Conservation (phyloP, 495 filamentous ascomycete genomes). For the Bryoglossum gracile region DNA sequence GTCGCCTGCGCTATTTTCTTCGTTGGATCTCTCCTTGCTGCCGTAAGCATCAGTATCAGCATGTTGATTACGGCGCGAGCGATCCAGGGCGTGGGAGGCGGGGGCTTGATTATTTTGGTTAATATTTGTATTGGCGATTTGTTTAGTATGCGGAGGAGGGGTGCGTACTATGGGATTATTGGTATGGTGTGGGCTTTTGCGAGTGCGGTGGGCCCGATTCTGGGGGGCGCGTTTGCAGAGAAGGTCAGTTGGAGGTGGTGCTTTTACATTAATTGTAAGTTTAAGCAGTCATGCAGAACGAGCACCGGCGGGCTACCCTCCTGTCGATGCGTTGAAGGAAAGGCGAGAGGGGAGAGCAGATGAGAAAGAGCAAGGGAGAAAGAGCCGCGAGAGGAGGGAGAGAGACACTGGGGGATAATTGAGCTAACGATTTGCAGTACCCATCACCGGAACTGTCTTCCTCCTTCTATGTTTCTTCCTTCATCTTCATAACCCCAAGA, state of each 20-base stretch:
- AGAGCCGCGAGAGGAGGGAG: too few species aligned
- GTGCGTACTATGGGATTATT: conserved; percentile 47
- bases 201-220: conserved; percentile 61
- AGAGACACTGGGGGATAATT: too few species aligned
- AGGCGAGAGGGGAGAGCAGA: too few species aligned
- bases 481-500: conserved; percentile 66
- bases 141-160: conserved; percentile 63
- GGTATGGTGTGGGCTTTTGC: conserved; percentile 71
- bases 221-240: conserved; percentile 69
- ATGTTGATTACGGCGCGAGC: conserved; percentile 72
- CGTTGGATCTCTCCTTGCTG: conserved; percentile 66
- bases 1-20: conserved; percentile 68
- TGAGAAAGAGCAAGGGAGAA: too few species aligned
- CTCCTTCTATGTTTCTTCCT: conserved; percentile 60
- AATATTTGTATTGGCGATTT: conserved; percentile 80
- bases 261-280: conserved; percentile 41
- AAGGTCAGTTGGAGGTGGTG: conserved; percentile 41
- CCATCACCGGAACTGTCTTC: conserved; percentile 60
- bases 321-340: too few species aligned
- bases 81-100: conserved; percentile 78
- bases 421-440: conserved; percentile 37
- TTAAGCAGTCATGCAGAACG: background rate
- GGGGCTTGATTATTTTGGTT: conserved; percentile 70
- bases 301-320: too few species aligned
- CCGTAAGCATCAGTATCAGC: conserved; percentile 54